phyloP scores from a whole-genome alignment of 805 yeast genomes.

The Yamadazyma philogaea region DNA sequence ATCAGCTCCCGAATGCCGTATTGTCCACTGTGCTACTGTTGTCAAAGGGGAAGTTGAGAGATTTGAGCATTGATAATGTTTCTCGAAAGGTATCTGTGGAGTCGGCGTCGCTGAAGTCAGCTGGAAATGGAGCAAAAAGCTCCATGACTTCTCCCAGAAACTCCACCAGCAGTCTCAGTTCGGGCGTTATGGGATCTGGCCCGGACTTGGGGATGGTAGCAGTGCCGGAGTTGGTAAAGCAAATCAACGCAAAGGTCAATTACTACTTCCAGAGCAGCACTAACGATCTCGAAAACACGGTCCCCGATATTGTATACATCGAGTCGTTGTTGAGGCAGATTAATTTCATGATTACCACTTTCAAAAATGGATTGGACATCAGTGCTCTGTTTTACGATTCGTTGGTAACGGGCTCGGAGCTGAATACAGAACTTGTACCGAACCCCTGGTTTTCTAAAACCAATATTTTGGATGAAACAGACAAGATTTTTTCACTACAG shows the following conservation, averaged over 20 bases:
- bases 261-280: conserved; percentile 43
- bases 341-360: conserved; percentile 54
- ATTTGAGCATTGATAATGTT: conserved; percentile 14
- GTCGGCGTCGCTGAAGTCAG: conserved; percentile 11
- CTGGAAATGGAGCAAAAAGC: conserved; percentile 1
- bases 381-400: conserved; percentile 39
- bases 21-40: conserved; percentile 31
- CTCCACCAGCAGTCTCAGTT: conserved; percentile 24
- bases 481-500: conserved; percentile 34
- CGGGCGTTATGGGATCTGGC: conserved; percentile 8
- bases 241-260: conserved; percentile 26
- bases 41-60: conserved; percentile 24
- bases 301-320: conserved; percentile 76
- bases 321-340: conserved; percentile 66
- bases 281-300: conserved; percentile 63
- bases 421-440: conserved; percentile 22
- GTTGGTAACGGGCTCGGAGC: conserved; percentile 29
- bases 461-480: conserved; percentile 43
- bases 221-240: conserved; percentile 31
- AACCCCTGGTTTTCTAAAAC: conserved; percentile 21
- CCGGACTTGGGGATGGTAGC: conserved; percentile 29
- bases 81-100: conserved; percentile 47
- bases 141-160: conserved; percentile 30
- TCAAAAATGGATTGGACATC: conserved; percentile 47
- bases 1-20: conserved; percentile 43